phyloP scores from a whole-genome alignment of 768 basidiomycete species.

The Dacryopinax primogenitus region DNA sequence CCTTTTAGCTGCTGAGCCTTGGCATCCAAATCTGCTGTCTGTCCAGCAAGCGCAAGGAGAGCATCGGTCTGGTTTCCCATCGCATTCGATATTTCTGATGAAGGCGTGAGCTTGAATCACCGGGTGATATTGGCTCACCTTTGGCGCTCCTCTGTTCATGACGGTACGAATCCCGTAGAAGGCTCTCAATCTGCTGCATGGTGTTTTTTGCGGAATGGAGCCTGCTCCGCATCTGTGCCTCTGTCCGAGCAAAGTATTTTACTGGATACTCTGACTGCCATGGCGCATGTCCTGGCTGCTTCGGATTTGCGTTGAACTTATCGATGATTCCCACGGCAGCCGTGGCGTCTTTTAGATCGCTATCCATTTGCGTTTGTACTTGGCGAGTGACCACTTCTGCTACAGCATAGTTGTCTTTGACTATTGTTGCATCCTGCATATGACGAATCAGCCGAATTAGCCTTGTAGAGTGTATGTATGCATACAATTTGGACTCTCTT shows the following conservation, averaged over 20 bases:
- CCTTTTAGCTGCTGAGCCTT: slow-evolving; percentile 66
- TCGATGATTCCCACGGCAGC: not conserved
- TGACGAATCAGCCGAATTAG: not conserved
- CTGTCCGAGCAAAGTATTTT: not conserved
- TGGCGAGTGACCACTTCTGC: not conserved
- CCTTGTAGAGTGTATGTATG: not conserved
- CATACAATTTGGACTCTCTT: not conserved
- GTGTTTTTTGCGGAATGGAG: slow-evolving; percentile 1
- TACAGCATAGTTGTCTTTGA: not conserved
- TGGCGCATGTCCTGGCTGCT: slow-evolving; percentile 3
- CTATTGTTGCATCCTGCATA: slow-evolving; percentile 4
- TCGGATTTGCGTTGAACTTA: not conserved
- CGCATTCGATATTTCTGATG: not conserved
- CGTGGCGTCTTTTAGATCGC: not conserved
- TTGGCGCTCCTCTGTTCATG: slow-evolving; percentile 1
- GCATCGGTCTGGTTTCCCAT: slow-evolving; percentile 17
- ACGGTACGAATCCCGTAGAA: slow-evolving; percentile 4
- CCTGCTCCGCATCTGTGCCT: slow-evolving; percentile 2
- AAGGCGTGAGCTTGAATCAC: not conserved
- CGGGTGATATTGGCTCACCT: not conserved
- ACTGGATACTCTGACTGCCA: slow-evolving; percentile 2
- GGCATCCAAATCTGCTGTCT: slow-evolving; percentile 57
- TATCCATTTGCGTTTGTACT: not conserved
- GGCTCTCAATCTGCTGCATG: not conserved
- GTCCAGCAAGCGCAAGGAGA: slow-evolving; percentile 63